Evolutionary conservation across 106 monocot species (phyloP).

Genomic region (Phalaenopsis equestris): DNA sequence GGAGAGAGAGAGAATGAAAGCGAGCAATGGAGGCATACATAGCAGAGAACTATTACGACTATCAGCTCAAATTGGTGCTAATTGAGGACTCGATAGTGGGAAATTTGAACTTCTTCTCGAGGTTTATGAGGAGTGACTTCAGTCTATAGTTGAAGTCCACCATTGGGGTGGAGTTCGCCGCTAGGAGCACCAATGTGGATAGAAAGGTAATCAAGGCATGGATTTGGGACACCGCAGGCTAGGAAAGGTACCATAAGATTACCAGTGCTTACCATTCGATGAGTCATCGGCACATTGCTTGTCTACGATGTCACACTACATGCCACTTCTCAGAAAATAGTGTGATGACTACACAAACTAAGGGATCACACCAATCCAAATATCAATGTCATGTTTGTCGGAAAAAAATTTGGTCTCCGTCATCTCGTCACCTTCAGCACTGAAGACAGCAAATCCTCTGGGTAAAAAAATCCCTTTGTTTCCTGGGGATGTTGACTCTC

Average conservation of each 20-base stretch:
- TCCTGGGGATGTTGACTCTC: slow-evolving; percentile 48
- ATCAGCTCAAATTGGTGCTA: slow-evolving; percentile 7
- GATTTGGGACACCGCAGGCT: slow-evolving; percentile 66
- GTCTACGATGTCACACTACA: slow-evolving; percentile 43
- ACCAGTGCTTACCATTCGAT: slow-evolving; percentile 51
- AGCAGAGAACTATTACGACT: slow-evolving; percentile 17
- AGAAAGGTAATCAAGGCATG: slow-evolving; percentile 17
- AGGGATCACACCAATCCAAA: slow-evolving; percentile 47
- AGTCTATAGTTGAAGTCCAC: slow-evolving; percentile 11
- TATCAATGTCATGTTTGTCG: slow-evolving; percentile 41
- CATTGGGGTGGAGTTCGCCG: slow-evolving; percentile 13
- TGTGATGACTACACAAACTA: slow-evolving; percentile 35
- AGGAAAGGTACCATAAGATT: slow-evolving; percentile 29
- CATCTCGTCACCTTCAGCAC: slow-evolving; percentile 33
- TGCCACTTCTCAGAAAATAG: slow-evolving; percentile 36
- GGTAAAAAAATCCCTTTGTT: slow-evolving; percentile 29
- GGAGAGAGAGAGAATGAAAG: slow-evolving; percentile 3
- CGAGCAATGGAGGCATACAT: background rate
- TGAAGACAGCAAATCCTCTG: slow-evolving; percentile 33
- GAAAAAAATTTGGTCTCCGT: slow-evolving; percentile 42
- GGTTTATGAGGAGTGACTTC: slow-evolving; percentile 16
- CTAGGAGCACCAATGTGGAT: slow-evolving; percentile 6
- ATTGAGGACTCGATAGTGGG: slow-evolving; percentile 33
- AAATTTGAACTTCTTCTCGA: slow-evolving; percentile 42
- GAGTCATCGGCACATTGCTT: slow-evolving; percentile 40